Conservation (phyloP, 495 filamentous ascomycete species). For the Letharia lupina region DNA sequence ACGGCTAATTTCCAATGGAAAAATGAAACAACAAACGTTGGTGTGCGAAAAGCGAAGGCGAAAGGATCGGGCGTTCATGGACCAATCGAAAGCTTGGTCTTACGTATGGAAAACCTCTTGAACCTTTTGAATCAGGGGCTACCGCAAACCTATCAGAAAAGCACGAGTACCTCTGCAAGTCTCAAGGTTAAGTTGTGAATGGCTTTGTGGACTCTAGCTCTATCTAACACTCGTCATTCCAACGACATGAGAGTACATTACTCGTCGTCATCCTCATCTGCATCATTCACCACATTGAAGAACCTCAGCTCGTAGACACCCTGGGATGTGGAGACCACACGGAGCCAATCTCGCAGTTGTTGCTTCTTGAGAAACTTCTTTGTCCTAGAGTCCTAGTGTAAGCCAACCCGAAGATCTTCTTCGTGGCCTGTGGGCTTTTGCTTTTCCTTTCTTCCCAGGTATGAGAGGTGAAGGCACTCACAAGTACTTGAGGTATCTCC, state of each 20-base stretch:
- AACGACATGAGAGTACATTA: slow-evolving; percentile 42
- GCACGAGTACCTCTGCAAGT: neutral
- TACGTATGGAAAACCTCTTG: neutral
- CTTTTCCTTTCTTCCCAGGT: neutral
- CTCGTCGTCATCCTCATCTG: slow-evolving; percentile 93
- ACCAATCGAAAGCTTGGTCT: neutral
- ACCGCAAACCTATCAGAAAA: neutral
- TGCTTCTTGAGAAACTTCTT: slow-evolving; percentile 99
- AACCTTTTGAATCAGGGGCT: neutral
- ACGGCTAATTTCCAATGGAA: neutral
- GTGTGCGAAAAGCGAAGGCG: neutral
- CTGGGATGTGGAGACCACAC: slow-evolving; percentile 92
- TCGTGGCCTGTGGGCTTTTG: neutral
- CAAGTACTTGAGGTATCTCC: slow-evolving; percentile 99
- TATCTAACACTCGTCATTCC: neutral
- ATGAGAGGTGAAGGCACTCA: slow-evolving; percentile 40
- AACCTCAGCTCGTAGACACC: slow-evolving; percentile 98
- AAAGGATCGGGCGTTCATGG: neutral
- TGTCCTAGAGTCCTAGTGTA: slow-evolving; percentile 51
- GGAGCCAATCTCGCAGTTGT: slow-evolving; percentile 99
- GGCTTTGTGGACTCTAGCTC: neutral
- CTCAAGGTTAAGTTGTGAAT: neutral
- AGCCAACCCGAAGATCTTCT: neutral
- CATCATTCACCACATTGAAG: slow-evolving; percentile 99
- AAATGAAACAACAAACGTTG: neutral